Conservation (phyloP, 2,329 filamentous ascomycete genomes). For the Thielaviopsis euricoi region DNA sequence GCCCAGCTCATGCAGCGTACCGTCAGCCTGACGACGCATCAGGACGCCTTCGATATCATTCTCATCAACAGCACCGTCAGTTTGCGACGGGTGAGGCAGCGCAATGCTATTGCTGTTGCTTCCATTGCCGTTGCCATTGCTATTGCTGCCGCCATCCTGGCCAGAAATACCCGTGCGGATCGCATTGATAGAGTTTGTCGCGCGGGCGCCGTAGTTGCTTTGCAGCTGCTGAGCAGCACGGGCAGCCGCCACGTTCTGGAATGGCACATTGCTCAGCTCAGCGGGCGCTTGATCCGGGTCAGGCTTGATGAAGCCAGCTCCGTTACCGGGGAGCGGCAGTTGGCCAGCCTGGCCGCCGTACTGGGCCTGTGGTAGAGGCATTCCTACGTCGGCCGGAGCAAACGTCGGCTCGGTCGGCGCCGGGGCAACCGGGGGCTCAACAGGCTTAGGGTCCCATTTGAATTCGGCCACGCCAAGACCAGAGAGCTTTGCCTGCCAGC, state of each 20-base stretch:
- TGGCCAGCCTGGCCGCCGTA: conserved; percentile 18
- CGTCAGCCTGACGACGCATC: conserved; percentile 36
- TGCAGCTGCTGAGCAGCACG: conserved; percentile 41
- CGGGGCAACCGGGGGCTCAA: conserved; percentile 20
- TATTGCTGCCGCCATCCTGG: conserved; percentile 20
- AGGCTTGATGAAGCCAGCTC: conserved; percentile 5
- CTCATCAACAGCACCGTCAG: conserved; percentile 51
- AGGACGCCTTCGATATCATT: conserved; percentile 42
- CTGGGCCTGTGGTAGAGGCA: conserved; percentile 18
- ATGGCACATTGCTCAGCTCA: conserved; percentile 11
- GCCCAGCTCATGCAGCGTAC: conserved; percentile 37
- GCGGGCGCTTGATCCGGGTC: conserved; percentile 7
- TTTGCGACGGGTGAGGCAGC: conserved; percentile 31
- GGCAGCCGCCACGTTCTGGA: conserved; percentile 28
- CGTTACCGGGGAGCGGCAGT: conserved; percentile 4
- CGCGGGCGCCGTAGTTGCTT: conserved; percentile 43
- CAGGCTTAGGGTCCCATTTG: conserved; percentile 84
- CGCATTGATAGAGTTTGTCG: conserved; percentile 49
- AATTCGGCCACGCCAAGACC: conserved; percentile 72
- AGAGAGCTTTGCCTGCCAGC: conserved; percentile 86
- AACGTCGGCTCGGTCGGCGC: conserved; percentile 14
- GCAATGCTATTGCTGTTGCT: conserved; percentile 19
- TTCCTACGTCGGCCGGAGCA: conserved; percentile 13
- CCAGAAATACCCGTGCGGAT: conserved; percentile 29
- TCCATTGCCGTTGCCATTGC: conserved; percentile 18